Evolutionary conservation across 495 filamentous ascomycete genomes (phyloP).

Genomic region (Beverwykella pulmonaria): DNA sequence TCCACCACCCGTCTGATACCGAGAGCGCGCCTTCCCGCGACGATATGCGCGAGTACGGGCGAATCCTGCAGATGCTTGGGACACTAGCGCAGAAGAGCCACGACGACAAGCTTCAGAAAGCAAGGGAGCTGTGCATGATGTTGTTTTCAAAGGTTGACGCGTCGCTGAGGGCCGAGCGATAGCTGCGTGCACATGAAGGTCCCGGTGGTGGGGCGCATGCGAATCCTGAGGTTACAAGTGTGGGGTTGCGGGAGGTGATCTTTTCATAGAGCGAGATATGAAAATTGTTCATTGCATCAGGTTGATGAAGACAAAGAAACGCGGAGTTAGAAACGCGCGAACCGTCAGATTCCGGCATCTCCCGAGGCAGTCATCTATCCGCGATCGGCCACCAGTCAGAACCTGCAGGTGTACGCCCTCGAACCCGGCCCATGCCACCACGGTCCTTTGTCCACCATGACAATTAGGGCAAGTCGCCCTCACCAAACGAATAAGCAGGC

Average conservation of each 20-base stretch:
- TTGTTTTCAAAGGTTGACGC: constrained; percentile 13
- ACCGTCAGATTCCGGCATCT: background rate
- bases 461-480: background rate
- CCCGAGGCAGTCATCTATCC: background rate
- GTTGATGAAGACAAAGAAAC: background rate
- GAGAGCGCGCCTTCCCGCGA: background rate
- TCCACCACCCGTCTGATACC: constrained; percentile 11
- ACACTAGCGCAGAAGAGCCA: constrained; percentile 7
- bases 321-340: background rate
- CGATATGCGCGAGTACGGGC: background rate
- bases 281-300: too few relatives aligned
- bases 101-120: constrained; percentile 7
- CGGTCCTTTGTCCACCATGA: constrained; percentile 14
- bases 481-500: background rate
- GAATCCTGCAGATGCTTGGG: constrained; percentile 2
- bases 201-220: background rate
- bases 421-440: background rate
- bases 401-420: constrained; percentile 3
- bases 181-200: background rate
- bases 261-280: too few relatives aligned
- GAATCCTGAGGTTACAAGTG: background rate
- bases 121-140: constrained; percentile 16
- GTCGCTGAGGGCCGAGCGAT: background rate
- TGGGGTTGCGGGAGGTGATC: background rate
- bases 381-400: background rate